These are phyloP conservation scores for Trichosporon coremiiforme DNA, from an alignment of 1,284 basidiomycete species.

Conservation along the genomic window DNA sequence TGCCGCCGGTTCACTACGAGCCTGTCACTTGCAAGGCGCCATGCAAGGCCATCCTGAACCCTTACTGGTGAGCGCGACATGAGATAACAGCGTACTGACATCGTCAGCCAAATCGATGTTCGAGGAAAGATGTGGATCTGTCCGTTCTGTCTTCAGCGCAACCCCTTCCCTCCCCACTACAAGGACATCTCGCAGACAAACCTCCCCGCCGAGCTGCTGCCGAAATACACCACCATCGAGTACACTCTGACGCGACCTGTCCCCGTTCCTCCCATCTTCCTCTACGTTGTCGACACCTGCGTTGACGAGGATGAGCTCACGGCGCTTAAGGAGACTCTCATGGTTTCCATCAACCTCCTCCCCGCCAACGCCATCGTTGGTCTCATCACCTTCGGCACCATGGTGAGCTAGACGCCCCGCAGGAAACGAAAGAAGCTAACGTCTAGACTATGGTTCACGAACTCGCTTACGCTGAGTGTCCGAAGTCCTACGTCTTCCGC, in stretches of 20 bases:
- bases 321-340: constrained; percentile 89
- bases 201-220: constrained; percentile 89
- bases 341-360: constrained; percentile 88
- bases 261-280: constrained; percentile 91
- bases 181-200: constrained; percentile 98
- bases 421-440: neutral
- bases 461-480: constrained; percentile 93
- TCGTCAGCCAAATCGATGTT: constrained; percentile 91
- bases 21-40: constrained; percentile 98
- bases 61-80: constrained; percentile 75
- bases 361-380: constrained; percentile 94
- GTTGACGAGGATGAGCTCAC: constrained; percentile 95
- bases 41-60: constrained; percentile 95
- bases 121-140: constrained; percentile 99
- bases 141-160: constrained; percentile 94
- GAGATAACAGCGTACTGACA: constrained; percentile 1
- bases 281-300: constrained; percentile 97
- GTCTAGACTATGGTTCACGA: constrained; percentile 94
- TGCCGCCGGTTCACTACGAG: constrained; percentile 95
- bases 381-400: constrained; percentile 93
- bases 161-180: constrained; percentile 98
- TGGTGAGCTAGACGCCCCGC: constrained; percentile 64
- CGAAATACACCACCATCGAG: constrained; percentile 99
- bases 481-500: constrained; percentile 98
- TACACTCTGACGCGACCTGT: constrained; percentile 92